Conservation (phyloP, 2,329 filamentous ascomycete species). For the Tolypocladium ovalisporum region DNA sequence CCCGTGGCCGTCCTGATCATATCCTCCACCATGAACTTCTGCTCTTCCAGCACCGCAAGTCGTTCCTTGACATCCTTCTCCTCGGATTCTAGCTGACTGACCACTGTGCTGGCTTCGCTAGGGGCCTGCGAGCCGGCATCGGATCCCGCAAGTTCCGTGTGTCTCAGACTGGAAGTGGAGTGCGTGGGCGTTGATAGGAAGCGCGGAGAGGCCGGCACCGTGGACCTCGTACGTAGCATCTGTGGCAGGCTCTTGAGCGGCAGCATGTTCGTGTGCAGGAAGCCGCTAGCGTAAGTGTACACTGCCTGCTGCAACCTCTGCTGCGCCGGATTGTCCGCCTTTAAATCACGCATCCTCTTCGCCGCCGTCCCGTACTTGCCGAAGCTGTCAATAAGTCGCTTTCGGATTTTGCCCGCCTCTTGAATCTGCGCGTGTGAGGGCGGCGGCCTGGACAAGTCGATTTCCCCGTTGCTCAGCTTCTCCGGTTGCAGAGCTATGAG, state of each 20-base stretch:
- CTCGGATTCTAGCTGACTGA: slow-evolving; percentile 60
- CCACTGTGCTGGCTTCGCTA: slow-evolving; percentile 42
- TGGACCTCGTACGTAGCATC: slow-evolving; percentile 40
- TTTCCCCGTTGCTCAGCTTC: slow-evolving; percentile 24
- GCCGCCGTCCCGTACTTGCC: slow-evolving; percentile 78
- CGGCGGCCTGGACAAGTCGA: slow-evolving; percentile 28
- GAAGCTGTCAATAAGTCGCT: slow-evolving; percentile 79
- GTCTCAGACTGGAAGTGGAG: slow-evolving; percentile 28
- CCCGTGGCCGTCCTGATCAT: slow-evolving; percentile 74
- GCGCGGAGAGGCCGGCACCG: slow-evolving; percentile 16
- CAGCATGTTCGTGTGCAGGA: slow-evolving; percentile 84
- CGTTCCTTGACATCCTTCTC: slow-evolving; percentile 73
- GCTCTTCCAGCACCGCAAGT: slow-evolving; percentile 79
- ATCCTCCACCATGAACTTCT: slow-evolving; percentile 76
- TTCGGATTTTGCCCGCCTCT: slow-evolving; percentile 83
- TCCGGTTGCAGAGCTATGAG: slow-evolving; percentile 58
- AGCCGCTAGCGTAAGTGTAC: slow-evolving; percentile 70
- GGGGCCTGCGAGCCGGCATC: slow-evolving; percentile 32
- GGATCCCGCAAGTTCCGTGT: slow-evolving; percentile 32
- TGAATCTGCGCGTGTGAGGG: slow-evolving; percentile 58
- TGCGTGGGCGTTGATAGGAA: slow-evolving; percentile 23
- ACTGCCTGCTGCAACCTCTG: slow-evolving; percentile 68
- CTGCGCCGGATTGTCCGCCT: slow-evolving; percentile 62
- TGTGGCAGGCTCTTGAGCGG: slow-evolving; percentile 67
- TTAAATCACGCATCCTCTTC: slow-evolving; percentile 68